Base-by-base conservation (phyloP, 1,139 yeast genomes). In the Suhomyces bribrorum region DNA sequence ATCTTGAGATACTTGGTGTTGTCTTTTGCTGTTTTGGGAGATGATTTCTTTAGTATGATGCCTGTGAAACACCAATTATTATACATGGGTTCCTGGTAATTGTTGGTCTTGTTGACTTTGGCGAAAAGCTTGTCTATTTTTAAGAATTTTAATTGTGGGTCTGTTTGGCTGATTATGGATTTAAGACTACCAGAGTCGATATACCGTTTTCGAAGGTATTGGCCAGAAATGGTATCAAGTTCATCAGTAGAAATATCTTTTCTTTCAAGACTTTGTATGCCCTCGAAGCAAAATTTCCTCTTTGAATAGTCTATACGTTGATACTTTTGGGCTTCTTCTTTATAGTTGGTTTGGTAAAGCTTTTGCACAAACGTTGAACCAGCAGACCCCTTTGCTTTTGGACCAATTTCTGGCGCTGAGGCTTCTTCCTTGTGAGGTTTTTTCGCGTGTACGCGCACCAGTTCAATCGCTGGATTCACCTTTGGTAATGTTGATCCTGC, bases 11-110 rank as follows among this genome's bases (percentile, higher is more conserved):
- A 90, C 51, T 81, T 86, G 20, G 52, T 49, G 16, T 57, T 60
- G 32, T 72, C 66, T 14, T 64, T 53, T 0, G 80, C 62, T n/a
- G 64, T 56, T 45, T 68, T 71, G 1, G 84, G 71, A 5, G 71
- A 76, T 4, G 80, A 66, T 53, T 88, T 89, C 24, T 60, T 56
- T 5, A 80, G 67, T 0, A 90, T 66, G 7, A 86, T 72, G 1
- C 95, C 97, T 16, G 83, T 56, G 7, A 84, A 73, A 15, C 84
- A 81, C 84, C 87, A 89, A 53, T 90, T 89, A 11, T 83, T 62
- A 50, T 81, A 83, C 24, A 67, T 62, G 0, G 96, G 96, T 36
- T 85, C 85, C 5, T 62, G 58, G 53, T 75, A 89, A 20, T 75
- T 66, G 1, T 96, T 95, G 5, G 92, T 83, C 14, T 36, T 39